Percentiles rank a stretch among this genome's conserved stretches.
Conservation (phyloP, 176 grass and related monocot genomes). For the Bothriochloa decipiens region DNA sequence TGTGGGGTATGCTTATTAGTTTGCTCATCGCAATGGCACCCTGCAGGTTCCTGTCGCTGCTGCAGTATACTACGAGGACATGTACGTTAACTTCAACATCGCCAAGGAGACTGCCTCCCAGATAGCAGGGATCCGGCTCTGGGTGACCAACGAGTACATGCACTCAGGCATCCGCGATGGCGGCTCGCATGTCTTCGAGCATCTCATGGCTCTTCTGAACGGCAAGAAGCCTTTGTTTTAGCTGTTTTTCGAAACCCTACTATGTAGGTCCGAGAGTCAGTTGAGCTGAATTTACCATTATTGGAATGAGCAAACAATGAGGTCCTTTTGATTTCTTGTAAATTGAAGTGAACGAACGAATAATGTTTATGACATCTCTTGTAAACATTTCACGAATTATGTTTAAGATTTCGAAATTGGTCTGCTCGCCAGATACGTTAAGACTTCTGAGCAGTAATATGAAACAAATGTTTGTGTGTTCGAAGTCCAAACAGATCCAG, state of each 20-base stretch:
- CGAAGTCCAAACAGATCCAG: neutral
- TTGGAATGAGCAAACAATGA: neutral
- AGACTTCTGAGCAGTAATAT: neutral
- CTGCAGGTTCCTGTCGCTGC: conserved; percentile 78
- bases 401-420: neutral
- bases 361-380: neutral
- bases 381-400: neutral
- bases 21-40: neutral
- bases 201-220: conserved; percentile 69
- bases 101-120: conserved; percentile 84
- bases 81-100: conserved; percentile 95
- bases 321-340: neutral
- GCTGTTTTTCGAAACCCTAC: neutral
- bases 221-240: conserved; percentile 83
- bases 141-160: conserved; percentile 98
- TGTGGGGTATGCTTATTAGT: neutral
- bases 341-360: neutral
- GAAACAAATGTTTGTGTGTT: neutral
- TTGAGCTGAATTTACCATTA: neutral
- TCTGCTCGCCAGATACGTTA: neutral
- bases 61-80: conserved; percentile 92
- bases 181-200: conserved; percentile 71
- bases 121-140: conserved; percentile 73
- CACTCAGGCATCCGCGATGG: conserved; percentile 78
- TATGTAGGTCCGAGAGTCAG: neutral